Conservation (phyloP, 2,329 filamentous ascomycete genomes). For the Exophiala mesophila region DNA sequence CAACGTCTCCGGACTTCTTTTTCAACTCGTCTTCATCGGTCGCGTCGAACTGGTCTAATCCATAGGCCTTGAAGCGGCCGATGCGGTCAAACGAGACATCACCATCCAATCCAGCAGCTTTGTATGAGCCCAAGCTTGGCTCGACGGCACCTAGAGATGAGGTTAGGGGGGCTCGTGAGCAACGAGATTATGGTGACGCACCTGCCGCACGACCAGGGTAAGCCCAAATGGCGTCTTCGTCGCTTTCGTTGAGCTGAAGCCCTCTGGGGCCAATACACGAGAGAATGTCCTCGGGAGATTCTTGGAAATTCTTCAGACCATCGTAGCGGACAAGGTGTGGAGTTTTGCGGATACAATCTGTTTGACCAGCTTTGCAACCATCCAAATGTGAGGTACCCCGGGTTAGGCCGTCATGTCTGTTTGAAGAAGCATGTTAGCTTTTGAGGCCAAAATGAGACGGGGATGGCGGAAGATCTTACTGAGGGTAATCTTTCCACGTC, state of each 20-base stretch:
- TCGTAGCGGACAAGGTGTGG: conserved; percentile 26
- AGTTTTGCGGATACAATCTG: conserved; percentile 22
- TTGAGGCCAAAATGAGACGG: not conserved
- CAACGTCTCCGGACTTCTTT: conserved; percentile 26
- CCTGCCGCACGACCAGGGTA: conserved; percentile 36
- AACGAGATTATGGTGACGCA: conserved; percentile 8
- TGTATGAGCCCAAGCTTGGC: conserved; percentile 56
- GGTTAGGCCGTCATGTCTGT: conserved; percentile 26
- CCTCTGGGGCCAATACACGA: conserved; percentile 60
- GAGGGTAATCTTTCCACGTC: conserved; percentile 27
- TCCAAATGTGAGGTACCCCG: conserved; percentile 23
- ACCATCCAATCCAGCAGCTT: conserved; percentile 56
- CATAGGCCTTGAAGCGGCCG: conserved; percentile 61
- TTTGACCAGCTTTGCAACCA: conserved; percentile 20
- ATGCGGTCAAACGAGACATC: conserved; percentile 66
- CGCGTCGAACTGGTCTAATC: conserved; percentile 31
- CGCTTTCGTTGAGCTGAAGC: conserved; percentile 47
- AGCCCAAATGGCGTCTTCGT: conserved; percentile 61
- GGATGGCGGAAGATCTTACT: conserved; percentile 14
- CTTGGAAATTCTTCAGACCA: conserved; percentile 23
- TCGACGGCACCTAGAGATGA: conserved; percentile 24
- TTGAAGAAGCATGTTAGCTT: not conserved
- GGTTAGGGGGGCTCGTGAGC: conserved; percentile 5
- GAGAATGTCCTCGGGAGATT: conserved; percentile 37
- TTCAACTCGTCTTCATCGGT: conserved; percentile 28